phyloP scores from a whole-genome alignment of 768 basidiomycete genomes.

The Rhodotorula babjevae region DNA sequence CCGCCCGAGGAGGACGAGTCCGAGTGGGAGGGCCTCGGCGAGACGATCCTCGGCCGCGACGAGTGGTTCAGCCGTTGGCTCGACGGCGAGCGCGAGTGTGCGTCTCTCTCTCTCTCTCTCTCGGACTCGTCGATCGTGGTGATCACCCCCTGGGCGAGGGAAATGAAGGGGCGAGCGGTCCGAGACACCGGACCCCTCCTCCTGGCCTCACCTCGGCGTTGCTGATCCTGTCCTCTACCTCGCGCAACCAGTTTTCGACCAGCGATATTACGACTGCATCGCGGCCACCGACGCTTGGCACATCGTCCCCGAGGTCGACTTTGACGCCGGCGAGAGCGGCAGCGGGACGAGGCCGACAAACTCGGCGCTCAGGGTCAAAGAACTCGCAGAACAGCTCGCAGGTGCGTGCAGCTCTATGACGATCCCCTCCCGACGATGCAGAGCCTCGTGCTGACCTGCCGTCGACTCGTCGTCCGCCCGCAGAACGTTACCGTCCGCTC shows the following conservation, averaged over 20 bases:
- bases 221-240: not conserved
- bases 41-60: constrained; percentile 70
- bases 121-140: not conserved
- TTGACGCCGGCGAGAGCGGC: constrained; percentile 50
- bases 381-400: constrained; percentile 85
- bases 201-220: too few relatives aligned
- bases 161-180: too few relatives aligned
- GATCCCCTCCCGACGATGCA: not conserved
- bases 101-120: constrained; percentile 45
- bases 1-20: not conserved
- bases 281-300: constrained; percentile 77
- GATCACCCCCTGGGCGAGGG: not conserved
- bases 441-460: not conserved
- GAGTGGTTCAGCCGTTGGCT: constrained; percentile 93
- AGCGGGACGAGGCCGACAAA: constrained; percentile 60
- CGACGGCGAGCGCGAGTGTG: constrained; percentile 80
- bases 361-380: constrained; percentile 75
- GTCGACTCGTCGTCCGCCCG: not conserved
- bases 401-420: constrained; percentile 51
- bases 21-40: constrained; percentile 72
- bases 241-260: constrained; percentile 64
- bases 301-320: constrained; percentile 63
- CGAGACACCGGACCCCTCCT: not conserved
- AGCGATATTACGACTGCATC: constrained; percentile 80
- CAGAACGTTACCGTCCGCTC: constrained; percentile 86